Base-by-base conservation (phyloP, 805 yeast species). In the Teunomyces funiuensis region DNA sequence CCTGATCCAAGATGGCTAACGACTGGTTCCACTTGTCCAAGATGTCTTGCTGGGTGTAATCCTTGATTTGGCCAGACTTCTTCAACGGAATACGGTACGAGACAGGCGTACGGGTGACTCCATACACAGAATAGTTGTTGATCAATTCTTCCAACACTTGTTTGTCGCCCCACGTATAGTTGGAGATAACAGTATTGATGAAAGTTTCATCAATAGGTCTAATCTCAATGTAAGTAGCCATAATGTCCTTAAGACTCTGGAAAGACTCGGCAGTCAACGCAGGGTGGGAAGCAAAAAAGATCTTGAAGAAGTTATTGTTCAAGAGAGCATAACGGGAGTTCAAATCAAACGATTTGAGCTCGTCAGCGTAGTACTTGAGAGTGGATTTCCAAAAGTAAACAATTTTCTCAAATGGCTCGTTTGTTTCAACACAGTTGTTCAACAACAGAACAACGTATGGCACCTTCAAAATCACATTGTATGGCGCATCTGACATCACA, bases 161-260 rank as follows among this genome's bases (percentile, higher is more conserved):
- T 45, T 80, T 71, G 56, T 82, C 83, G 40, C 74, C 74, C 95
- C 95, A 86, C 45, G 70, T 65, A 23, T 79, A 77, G 55, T 81
- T 82, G 29, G 87, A 77, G 43, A 87, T 71, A 40, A 86, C 71
- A 31, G 86, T 85, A 60, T 87, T 88, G 61, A 88, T 76, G 55
- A 88, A 85, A n/a, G 87, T 83, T 60, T 85, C 91, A 60, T 86
- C 91, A 42, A 83, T 73, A 16, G 76, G 69, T 53, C 79, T 79
- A 46, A 80, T 68, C 36, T 70, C 70, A 38, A 79, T 72, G 57
- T 84, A 83, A 25, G 72, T 66, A 13, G 71, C 59, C 44, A 85
- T 79, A 39, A 85, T 58, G 37, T 74, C 70, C 54, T 77, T 77
- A 51, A 88, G 74, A 50, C 76, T 72, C 39, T 56, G 57, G 52